Base-by-base conservation (phyloP, 2,329 filamentous ascomycete genomes). In the Aspergillus spinulosporus region DNA sequence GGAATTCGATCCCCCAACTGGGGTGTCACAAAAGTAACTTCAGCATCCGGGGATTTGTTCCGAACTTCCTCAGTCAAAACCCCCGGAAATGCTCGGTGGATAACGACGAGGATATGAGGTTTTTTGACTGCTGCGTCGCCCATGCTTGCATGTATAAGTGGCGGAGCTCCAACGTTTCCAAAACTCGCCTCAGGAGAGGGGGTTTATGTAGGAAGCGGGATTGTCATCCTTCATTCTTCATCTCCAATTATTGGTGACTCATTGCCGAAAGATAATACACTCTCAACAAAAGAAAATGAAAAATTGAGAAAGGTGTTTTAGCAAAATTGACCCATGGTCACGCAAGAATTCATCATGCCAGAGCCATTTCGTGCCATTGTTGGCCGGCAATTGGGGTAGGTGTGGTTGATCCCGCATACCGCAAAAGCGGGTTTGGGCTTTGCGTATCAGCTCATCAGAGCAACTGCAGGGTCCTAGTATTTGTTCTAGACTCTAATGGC, bases 71-170 rank as follows among this genome's bases (percentile, higher is more conserved):
- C 58, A 21, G 60, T n/a, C 26, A 67, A 45, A n/a, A 49, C 28
- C 2, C 48, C 42, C 1, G 68, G 57, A 7, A 70, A 42, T 0
- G 55, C 36, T 4, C 45, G 54, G 21, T 59, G 53, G 45, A 66
- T 64, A 14, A 60, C 47, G n/a, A 70, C 34, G 48, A 71, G 63
- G 32, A 70, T 31, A 28, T 59, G 63, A 52, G 69, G 65, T 1
- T 52, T 56, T 4, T 53, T 9, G 2, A 59, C 15, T 11, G 49
- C 14, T 11, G 62, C 62, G 21, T 65, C 63, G 5, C 66, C 67
- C 68, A 71, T 69, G 7, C 11, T 59, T 21, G n/a, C 14, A 14
- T 6, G 12, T 28, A 8, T 37, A 36, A 5, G 2, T 9, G 34
- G 5, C 21, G 21, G 11, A 9, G n/a, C 15, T 44, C 15, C 14